Base-by-base conservation (phyloP, 257 asterid species). In the Nemophila menziesii region DNA sequence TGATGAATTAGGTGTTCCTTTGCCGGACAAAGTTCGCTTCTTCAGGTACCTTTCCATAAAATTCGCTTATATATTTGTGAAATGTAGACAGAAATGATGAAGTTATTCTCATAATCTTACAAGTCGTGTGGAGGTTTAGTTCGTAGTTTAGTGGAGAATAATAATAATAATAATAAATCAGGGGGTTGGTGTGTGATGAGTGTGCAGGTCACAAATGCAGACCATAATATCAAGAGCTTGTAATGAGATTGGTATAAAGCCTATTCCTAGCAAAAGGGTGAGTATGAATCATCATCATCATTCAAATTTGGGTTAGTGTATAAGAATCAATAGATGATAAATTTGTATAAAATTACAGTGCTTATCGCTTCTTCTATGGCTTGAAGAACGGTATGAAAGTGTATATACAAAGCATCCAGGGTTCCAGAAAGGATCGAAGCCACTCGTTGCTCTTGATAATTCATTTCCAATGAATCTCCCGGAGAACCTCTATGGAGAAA, bases 391-490 rank as follows among this genome's bases (percentile, higher is more conserved):
- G 22, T 89, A 75, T 33, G 84, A 83, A 64, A 80, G 82, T 20
- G 79, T 83, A 17, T 87, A 87, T 55, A 78, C 75, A 4, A 75
- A 72, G 23, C 95, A 84, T 56, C 95, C 97, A 12, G 93, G 90
- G 65, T 84, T 84, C 27, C 93, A 80, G 43, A 74, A 80, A 62
- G 94, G 92, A 15, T 64, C 84, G 3, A 80, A 74, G 64, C 86
- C 92, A 19, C 72, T 84, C 46, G 68, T 80, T 49, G 49, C 93
- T 9, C 86, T 80, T 22, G 93, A 84, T 54, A 80, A 75, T 64
- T 93, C 95, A 27, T 89, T 84, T 71, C 97, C 95, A 6, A 49
- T 73, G 75, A 84, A 80, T 60, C 95, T 87, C 60, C 97, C 97
- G 0, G 94, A 89, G 60, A 78, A 75, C 54, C 67, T 84, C 15